Percentiles rank a stretch among this genome's conserved stretches.
Evolutionary conservation across 345 rosid species (phyloP).

Genomic region (Linum trigynum): DNA sequence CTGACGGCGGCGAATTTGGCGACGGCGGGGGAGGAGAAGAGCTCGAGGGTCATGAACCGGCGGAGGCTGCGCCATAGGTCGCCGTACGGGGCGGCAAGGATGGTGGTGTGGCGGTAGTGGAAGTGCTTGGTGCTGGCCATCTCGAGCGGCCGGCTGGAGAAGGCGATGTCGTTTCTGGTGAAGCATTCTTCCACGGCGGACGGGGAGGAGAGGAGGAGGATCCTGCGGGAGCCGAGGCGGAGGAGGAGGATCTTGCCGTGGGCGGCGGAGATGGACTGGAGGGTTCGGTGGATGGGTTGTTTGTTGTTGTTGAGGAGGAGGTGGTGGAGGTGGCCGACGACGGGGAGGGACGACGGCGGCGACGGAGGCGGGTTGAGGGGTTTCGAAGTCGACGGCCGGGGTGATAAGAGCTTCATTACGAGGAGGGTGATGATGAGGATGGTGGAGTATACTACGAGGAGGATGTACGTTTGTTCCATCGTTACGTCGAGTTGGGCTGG

Average conservation of each 20-base stretch:
- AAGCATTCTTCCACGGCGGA: slow-evolving; percentile 19
- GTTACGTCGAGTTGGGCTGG: too few species aligned
- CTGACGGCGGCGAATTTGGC: slow-evolving; percentile 5
- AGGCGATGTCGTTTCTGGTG: slow-evolving; percentile 9
- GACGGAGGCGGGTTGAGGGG: slow-evolving; percentile 22
- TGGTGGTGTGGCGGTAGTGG: slow-evolving; percentile 16
- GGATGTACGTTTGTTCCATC: too few species aligned
- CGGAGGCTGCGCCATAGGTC: slow-evolving; percentile 17
- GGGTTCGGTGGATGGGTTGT: slow-evolving; percentile 12
- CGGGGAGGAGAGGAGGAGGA: slow-evolving; percentile 18
- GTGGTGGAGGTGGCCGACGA: slow-evolving; percentile 42
- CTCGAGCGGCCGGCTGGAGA: slow-evolving; percentile 13
- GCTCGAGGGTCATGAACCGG: slow-evolving; percentile 10
- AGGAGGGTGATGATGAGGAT: too few species aligned
- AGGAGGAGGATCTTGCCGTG: slow-evolving; percentile 25
- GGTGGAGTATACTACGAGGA: too few species aligned
- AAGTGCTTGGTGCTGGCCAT: slow-evolving; percentile 12
- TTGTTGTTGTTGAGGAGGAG: slow-evolving; percentile 30
- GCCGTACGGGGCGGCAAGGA: slow-evolving; percentile 12
- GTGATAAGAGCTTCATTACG: too few species aligned
- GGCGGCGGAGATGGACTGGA: slow-evolving; percentile 12
- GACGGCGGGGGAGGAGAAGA: slow-evolving; percentile 11
- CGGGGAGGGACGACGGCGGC: slow-evolving; percentile 34
- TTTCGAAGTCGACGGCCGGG: too few species aligned
- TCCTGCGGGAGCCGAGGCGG: slow-evolving; percentile 11